A percentile compares a stretch with the other conserved stretches of the same genome.
Evolutionary conservation across 2,329 filamentous ascomycete species (phyloP).

Genomic region (Colletotrichum incanum): DNA sequence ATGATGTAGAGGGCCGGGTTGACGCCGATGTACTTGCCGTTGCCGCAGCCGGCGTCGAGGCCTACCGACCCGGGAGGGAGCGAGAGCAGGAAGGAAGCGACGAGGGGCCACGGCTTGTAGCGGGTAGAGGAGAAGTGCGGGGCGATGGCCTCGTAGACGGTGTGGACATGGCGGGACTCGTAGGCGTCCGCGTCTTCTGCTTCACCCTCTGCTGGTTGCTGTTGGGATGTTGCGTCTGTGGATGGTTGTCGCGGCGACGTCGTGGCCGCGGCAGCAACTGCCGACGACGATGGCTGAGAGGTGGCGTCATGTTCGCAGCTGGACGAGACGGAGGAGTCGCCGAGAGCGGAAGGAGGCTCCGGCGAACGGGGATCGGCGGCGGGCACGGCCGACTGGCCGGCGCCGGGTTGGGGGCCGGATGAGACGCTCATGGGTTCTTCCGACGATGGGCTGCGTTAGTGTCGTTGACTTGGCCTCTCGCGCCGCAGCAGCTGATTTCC

Average conservation of each 20-base stretch:
- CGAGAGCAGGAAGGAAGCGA: slow-evolving; percentile 81
- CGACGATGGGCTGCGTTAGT: neutral
- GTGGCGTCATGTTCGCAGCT: no score
- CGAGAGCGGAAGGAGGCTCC: slow-evolving; percentile 18
- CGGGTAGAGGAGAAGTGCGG: slow-evolving; percentile 87
- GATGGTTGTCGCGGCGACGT: neutral
- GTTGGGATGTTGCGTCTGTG: neutral
- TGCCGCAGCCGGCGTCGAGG: slow-evolving; percentile 94
- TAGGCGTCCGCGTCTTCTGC: slow-evolving; percentile 69
- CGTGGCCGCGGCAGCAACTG: neutral
- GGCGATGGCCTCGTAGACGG: slow-evolving; percentile 91
- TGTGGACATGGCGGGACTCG: slow-evolving; percentile 90
- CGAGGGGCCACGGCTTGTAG: slow-evolving; percentile 92
- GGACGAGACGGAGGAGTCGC: no score
- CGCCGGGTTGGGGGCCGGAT: slow-evolving; percentile 35
- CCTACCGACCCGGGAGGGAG: slow-evolving; percentile 82
- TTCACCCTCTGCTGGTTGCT: neutral
- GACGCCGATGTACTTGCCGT: slow-evolving; percentile 93
- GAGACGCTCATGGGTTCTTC: slow-evolving; percentile 14
- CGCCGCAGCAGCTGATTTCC: neutral
- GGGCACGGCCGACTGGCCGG: slow-evolving; percentile 27
- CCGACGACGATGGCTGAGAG: slow-evolving; percentile 4
- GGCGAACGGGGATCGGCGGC: slow-evolving; percentile 27
- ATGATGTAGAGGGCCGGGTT: slow-evolving; percentile 85
- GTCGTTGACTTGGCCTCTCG: neutral